phyloP scores from a whole-genome alignment of 2,329 filamentous ascomycete species.

The Dothistroma septosporum region DNA sequence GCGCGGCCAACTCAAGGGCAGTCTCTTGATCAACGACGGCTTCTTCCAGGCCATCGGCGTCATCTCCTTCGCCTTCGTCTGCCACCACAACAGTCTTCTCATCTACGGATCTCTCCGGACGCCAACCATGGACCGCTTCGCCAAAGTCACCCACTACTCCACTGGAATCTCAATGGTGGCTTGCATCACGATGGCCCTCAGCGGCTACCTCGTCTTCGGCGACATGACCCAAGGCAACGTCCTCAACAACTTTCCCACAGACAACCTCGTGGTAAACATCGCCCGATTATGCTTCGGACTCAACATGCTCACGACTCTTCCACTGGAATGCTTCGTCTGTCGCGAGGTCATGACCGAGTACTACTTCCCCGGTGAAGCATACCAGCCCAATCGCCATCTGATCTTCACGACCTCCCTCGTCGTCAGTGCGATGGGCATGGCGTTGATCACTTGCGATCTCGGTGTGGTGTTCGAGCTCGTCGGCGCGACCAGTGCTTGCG shows the following conservation, averaged over 20 bases:
- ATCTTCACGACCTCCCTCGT: constrained; percentile 81
- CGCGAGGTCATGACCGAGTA: constrained; percentile 94
- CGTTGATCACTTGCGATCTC: constrained; percentile 84
- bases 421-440: constrained; percentile 69
- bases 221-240: constrained; percentile 91
- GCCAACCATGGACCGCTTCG: constrained; percentile 92
- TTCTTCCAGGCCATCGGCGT: constrained; percentile 96
- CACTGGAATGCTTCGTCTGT: constrained; percentile 95
- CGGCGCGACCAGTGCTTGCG: constrained; percentile 89
- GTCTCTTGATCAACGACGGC: constrained; percentile 75
- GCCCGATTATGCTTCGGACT: constrained; percentile 92
- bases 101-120: constrained; percentile 95
- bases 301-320: constrained; percentile 97
- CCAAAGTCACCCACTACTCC: constrained; percentile 88
- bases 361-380: constrained; percentile 66
- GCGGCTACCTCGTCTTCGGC: constrained; percentile 89
- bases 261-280: constrained; percentile 91
- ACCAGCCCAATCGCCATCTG: constrained; percentile 78
- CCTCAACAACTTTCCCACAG: constrained; percentile 90
- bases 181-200: constrained; percentile 81
- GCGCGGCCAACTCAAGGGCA: constrained; percentile 65
- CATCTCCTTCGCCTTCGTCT: constrained; percentile 86
- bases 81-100: constrained; percentile 90
- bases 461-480: constrained; percentile 94
- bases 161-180: constrained; percentile 87